These are phyloP conservation scores for Albifimbria verrucaria DNA, from an alignment of 2,329 filamentous ascomycete species.

Conservation along the genomic window DNA sequence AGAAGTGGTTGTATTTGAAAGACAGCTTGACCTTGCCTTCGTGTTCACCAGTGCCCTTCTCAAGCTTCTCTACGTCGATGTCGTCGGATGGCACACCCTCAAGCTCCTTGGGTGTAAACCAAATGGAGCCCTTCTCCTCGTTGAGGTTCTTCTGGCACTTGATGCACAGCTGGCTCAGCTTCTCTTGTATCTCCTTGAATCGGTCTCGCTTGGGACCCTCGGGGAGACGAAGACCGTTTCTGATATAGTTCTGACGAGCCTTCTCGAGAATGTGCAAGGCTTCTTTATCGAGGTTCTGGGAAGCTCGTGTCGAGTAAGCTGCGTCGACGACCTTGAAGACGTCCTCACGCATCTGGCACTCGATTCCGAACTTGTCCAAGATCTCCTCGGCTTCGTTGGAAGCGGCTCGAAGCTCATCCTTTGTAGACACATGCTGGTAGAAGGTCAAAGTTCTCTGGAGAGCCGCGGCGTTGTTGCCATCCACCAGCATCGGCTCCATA, in stretches of 20 bases:
- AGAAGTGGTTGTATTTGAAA: constrained; percentile 82
- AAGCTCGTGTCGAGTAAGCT: constrained; percentile 49
- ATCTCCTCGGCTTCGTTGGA: constrained; percentile 74
- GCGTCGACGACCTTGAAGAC: constrained; percentile 66
- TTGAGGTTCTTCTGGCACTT: constrained; percentile 78
- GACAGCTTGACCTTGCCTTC: constrained; percentile 72
- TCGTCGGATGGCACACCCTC: constrained; percentile 73
- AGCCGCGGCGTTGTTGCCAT: constrained; percentile 64
- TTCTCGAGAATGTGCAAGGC: constrained; percentile 71
- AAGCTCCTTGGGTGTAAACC: constrained; percentile 72
- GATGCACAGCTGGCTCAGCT: constrained; percentile 70
- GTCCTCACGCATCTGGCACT: constrained; percentile 78
- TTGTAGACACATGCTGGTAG: constrained; percentile 73
- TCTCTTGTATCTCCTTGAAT: constrained; percentile 85
- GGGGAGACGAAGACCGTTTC: constrained; percentile 70
- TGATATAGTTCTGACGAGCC: constrained; percentile 73
- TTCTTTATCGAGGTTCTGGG: constrained; percentile 61
- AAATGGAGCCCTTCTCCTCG: constrained; percentile 77
- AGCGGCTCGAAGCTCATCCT: constrained; percentile 67
- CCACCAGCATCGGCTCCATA: constrained; percentile 65
- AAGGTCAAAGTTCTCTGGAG: constrained; percentile 68
- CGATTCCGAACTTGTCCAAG: constrained; percentile 74
- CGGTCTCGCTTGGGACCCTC: constrained; percentile 68
- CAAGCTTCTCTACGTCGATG: constrained; percentile 57
- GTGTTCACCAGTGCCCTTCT: constrained; percentile 69